Conservation (phyloP, 768 basidiomycete genomes). For the Asterophora lycoperdoides region DNA sequence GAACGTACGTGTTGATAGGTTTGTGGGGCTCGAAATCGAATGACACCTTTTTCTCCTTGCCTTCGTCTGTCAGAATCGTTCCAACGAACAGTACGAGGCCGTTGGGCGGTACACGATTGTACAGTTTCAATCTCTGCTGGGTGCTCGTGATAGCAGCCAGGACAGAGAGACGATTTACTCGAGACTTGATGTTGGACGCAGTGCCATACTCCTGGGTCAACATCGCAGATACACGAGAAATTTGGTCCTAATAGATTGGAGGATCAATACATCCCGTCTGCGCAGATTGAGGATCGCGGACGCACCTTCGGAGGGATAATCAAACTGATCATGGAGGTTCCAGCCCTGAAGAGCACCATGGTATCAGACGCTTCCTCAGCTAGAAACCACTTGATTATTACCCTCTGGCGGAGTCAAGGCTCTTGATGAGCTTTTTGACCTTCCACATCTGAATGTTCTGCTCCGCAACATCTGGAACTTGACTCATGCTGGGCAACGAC, state of each 20-base stretch:
- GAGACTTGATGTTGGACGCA: slow-evolving; percentile 99
- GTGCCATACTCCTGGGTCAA: slow-evolving; percentile 98
- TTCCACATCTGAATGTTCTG: slow-evolving; percentile 99
- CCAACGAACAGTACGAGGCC: slow-evolving; percentile 98
- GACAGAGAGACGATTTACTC: slow-evolving; percentile 96
- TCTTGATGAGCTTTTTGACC: slow-evolving; percentile 98
- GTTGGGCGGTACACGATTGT: slow-evolving; percentile 94
- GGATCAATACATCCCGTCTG: slow-evolving; percentile 9
- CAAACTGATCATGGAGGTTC: slow-evolving; percentile 98
- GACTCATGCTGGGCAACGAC: slow-evolving; percentile 62
- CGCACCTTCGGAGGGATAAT: slow-evolving; percentile 91
- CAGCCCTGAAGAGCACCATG: slow-evolving; percentile 51
- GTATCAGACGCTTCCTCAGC: slow-evolving; percentile 21
- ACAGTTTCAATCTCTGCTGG: slow-evolving; percentile 95
- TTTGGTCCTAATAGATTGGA: slow-evolving; percentile 63
- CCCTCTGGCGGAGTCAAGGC: slow-evolving; percentile 92
- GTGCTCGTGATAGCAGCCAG: slow-evolving; percentile 98
- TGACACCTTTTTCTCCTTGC: slow-evolving; percentile 98
- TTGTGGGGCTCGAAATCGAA: slow-evolving; percentile 99
- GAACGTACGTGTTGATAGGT: slow-evolving; percentile 91
- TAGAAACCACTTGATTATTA: slow-evolving; percentile 25
- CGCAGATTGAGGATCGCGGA: slow-evolving; percentile 15
- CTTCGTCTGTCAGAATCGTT: slow-evolving; percentile 96
- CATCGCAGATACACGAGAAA: slow-evolving; percentile 92
- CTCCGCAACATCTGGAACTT: slow-evolving; percentile 65